These are phyloP conservation scores for Coemansia biformis DNA, from an alignment of 192 early-diverging fungal genomes.

Conservation along the genomic window DNA sequence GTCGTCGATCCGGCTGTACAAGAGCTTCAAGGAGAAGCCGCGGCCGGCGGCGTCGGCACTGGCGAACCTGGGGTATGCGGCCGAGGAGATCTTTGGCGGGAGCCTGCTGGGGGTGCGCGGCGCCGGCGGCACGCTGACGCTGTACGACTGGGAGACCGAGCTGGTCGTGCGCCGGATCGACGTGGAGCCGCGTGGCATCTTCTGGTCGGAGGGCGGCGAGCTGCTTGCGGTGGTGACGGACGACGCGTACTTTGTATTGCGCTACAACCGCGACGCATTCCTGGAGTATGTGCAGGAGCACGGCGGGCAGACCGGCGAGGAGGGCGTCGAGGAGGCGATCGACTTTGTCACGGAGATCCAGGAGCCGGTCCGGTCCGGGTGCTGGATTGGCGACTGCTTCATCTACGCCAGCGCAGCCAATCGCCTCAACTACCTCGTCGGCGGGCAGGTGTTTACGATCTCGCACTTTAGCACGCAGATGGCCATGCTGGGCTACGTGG, in stretches of 20 bases:
- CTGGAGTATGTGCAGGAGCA: constrained; percentile 63
- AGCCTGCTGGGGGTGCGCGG: constrained; percentile 80
- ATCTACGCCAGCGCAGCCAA: constrained; percentile 91
- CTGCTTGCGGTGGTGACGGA: constrained; percentile 88
- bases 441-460: constrained; percentile 88
- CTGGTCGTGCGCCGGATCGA: constrained; percentile 88
- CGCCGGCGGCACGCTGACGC: constrained; percentile 70
- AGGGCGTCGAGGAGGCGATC: constrained; percentile 94
- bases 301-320: constrained; percentile 70
- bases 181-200: constrained; percentile 79
- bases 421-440: constrained; percentile 94
- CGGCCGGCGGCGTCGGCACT: constrained; percentile 52
- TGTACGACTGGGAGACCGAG: constrained; percentile 98
- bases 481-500: constrained; percentile 92
- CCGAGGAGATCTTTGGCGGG: constrained; percentile 94
- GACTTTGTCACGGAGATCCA: constrained; percentile 90
- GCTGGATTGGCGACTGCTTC: constrained; percentile 99
- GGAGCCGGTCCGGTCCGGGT: constrained; percentile 87
- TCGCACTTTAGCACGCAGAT: constrained; percentile 91
- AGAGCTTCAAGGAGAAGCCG: constrained; percentile 91
- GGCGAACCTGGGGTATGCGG: constrained; percentile 67
- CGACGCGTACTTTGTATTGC: constrained; percentile 91
- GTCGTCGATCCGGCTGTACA: constrained; percentile 83
- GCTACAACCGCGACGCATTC: constrained; percentile 86
- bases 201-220: constrained; percentile 94